phyloP scores from a whole-genome alignment of 1,284 basidiomycete genomes.

The Melanopsichium pennsylvanicum region DNA sequence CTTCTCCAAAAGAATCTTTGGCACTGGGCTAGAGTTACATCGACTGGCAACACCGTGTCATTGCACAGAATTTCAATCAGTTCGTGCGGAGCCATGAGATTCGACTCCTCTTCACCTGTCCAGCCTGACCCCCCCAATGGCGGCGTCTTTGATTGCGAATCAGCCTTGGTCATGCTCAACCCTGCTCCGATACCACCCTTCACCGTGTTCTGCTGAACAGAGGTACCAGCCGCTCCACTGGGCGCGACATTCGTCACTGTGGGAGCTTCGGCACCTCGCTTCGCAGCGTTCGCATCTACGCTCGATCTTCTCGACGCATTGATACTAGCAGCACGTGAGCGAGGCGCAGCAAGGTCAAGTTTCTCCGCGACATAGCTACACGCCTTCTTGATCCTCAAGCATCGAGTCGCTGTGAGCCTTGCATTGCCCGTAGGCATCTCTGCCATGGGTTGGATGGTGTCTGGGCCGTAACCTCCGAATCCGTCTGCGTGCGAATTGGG shows the following conservation, averaged over 20 bases:
- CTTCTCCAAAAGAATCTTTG: conserved; percentile 48
- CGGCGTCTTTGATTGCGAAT: too few relatives aligned
- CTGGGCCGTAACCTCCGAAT: conserved; percentile 30
- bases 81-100: conserved; percentile 72
- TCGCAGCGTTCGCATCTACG: conserved; percentile 8
- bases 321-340: conserved; percentile 27
- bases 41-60: conserved; percentile 77
- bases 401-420: conserved; percentile 84
- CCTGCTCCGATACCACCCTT: too few relatives aligned
- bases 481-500: conserved; percentile 24
- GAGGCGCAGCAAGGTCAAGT: conserved; percentile 71
- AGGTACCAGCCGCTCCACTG: too few relatives aligned
- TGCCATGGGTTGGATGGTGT: conserved; percentile 19
- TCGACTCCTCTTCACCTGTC: neutral
- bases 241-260: too few relatives aligned
- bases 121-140: too few relatives aligned
- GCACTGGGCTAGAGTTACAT: conserved; percentile 79
- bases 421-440: conserved; percentile 73
- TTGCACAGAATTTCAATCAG: conserved; percentile 87
- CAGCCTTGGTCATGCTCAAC: conserved; percentile 30
- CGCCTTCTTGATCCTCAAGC: conserved; percentile 84
- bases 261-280: too few relatives aligned
- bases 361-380: conserved; percentile 87
- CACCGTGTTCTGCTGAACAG: too few relatives aligned
- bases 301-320: conserved; percentile 36